Conservation (phyloP, 352 stramenopile genomes). For the Pythium monospermum region DNA sequence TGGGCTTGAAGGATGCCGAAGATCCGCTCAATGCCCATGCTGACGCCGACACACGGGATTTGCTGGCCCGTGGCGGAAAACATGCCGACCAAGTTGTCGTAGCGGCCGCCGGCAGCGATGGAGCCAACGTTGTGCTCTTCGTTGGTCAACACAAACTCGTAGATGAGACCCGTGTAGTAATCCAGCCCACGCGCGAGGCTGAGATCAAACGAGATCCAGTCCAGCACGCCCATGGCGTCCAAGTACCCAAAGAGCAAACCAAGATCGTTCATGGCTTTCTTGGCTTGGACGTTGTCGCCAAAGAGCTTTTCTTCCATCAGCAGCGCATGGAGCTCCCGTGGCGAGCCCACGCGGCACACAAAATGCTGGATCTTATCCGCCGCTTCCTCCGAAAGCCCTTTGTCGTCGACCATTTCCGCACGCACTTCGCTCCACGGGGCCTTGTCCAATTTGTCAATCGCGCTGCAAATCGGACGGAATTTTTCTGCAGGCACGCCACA, state of each 20-base stretch:
- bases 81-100: constrained; percentile 99
- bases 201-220: constrained; percentile 95
- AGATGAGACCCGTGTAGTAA: constrained; percentile 99
- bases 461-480: constrained; percentile 96
- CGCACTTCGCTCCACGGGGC: constrained; percentile 89
- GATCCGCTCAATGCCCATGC: constrained; percentile 98
- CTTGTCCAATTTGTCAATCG: constrained; percentile 99
- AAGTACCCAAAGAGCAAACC: constrained; percentile 96
- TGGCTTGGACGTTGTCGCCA: constrained; percentile 82
- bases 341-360: constrained; percentile 87
- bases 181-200: constrained; percentile 96
- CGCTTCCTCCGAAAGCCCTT: constrained; percentile 88
- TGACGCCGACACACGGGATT: constrained; percentile 97
- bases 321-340: constrained; percentile 82
- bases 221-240: constrained; percentile 94
- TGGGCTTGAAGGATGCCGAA: constrained; percentile 97
- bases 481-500: constrained; percentile 96
- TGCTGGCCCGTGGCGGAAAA: constrained; percentile 93
- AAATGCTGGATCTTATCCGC: constrained; percentile 95
- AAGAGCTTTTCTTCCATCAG: constrained; percentile 83
- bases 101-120: constrained; percentile 96
- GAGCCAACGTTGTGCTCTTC: constrained; percentile 92
- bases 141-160: constrained; percentile 95
- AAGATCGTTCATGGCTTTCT: constrained; percentile 90
- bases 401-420: constrained; percentile 96